Percentiles rank a stretch among this genome's conserved stretches.
Evolutionary conservation across 257 asterid species (phyloP).

Genomic region (Anisodus acutangulus): DNA sequence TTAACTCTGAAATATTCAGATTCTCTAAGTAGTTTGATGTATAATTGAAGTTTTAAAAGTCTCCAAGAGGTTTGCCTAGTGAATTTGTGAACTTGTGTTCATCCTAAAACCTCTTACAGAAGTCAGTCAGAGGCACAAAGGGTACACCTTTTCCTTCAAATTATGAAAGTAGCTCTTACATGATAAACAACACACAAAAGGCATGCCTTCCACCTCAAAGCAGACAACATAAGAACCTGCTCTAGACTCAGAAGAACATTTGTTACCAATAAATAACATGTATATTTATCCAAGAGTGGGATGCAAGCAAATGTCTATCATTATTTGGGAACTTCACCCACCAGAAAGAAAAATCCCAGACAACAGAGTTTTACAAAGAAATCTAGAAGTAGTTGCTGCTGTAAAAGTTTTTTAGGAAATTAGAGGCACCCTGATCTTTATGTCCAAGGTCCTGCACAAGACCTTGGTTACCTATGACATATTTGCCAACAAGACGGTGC

Average conservation of each 20-base stretch:
- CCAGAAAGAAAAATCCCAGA: not conserved
- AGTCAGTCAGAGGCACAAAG: not conserved
- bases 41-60: not conserved
- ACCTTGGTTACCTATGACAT: conserved; percentile 58
- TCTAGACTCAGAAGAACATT: not conserved
- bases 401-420: conserved; percentile 77
- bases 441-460: conserved; percentile 47
- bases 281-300: conserved; percentile 8
- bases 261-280: not conserved
- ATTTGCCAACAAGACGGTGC: conserved; percentile 90
- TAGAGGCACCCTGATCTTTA: conserved; percentile 62
- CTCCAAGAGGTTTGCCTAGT: not conserved
- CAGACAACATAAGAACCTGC: not conserved
- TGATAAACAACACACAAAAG: not conserved
- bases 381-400: conserved; percentile 72
- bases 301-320: not conserved
- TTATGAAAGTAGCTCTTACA: not conserved
- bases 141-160: not conserved
- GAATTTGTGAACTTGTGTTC: not conserved
- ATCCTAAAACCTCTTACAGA: not conserved
- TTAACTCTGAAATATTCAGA: not conserved
- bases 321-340: not conserved
- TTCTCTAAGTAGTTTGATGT: not conserved
- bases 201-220: not conserved
- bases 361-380: not conserved